These are phyloP conservation scores for Ganoderma leucocontextum DNA, from an alignment of 1,284 basidiomycete genomes.

Conservation along the genomic window DNA sequence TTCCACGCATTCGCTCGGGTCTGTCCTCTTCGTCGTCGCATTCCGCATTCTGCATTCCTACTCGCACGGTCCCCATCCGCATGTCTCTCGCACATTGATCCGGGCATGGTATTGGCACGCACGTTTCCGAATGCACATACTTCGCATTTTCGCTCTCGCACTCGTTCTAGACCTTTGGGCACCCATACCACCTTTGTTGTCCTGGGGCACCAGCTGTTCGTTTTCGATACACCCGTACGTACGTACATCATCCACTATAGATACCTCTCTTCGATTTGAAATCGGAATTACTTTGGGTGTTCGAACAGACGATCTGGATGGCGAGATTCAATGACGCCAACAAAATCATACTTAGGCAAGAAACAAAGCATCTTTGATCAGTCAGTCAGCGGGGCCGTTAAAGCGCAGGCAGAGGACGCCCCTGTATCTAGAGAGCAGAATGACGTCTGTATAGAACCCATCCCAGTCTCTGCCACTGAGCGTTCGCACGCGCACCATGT, in stretches of 20 bases:
- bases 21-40: not conserved
- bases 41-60: slow-evolving; percentile 5
- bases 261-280: too few species aligned
- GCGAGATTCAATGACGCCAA: too few species aligned
- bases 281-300: too few species aligned
- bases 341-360: too few species aligned
- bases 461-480: not conserved
- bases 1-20: not conserved
- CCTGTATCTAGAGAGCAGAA: not conserved
- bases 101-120: not conserved
- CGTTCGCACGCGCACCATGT: slow-evolving; percentile 5
- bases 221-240: too few species aligned
- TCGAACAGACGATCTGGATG: too few species aligned
- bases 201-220: not conserved
- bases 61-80: not conserved
- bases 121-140: not conserved
- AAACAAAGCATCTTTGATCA: too few species aligned
- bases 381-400: too few species aligned
- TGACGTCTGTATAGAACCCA: too few species aligned
- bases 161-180: not conserved
- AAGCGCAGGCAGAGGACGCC: too few species aligned
- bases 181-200: not conserved
- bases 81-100: slow-evolving; percentile 1
- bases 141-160: not conserved
- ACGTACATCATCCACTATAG: too few species aligned